Evolutionary conservation across 176 grass and related monocot genomes (phyloP), one percentile per base, ranked within the genome.

Genomic region (Paspalum notatum): DNA sequence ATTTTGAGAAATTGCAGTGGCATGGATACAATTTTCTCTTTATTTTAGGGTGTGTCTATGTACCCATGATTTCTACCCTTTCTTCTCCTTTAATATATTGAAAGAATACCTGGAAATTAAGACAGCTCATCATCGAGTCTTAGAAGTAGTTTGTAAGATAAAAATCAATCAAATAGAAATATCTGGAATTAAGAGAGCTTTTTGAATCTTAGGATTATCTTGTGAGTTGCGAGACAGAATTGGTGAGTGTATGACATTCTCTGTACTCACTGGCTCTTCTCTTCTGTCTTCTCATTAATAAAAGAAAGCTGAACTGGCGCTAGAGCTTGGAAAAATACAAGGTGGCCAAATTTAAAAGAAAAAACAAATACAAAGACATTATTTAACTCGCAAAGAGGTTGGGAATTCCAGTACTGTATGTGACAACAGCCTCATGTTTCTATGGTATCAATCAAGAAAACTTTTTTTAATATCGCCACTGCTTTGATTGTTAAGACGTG

Each of bases 321-420:
- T 55, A 6, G 27, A 83, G n/a, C 71, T 50, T n/a, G 55, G 18
- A 65, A 4, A 54, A 74, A 80, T 17, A 39, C 63, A 68, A 3
- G 3, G 0, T 51, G 13, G 0, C 2, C 3, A 53, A 57, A 79
- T 83, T 78, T 12, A 56, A 42, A 46, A 44, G 16, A 77, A 64
- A 49, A 41, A 51, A n/a, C 6, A 51, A 70, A 49, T 39, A 55
- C 5, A 80, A 55, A n/a, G 55, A 1, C 58, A 68, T 5, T 6
- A 0, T 41, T 21, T 39, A 65, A 55, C 61, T 80, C 20, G 24
- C 22, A 72, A 60, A 46, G 59, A 58, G 15, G 57, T n/a, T 32
- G 2, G 4, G 5, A 44, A 72, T 79, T 79, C 17, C 42, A 4
- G 79, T 68, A 52, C 61, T 8, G 12, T n/a, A n/a, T n/a, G n/a